Conservation (phyloP, 345 rosid species). For the Gossypium sturtianum region DNA sequence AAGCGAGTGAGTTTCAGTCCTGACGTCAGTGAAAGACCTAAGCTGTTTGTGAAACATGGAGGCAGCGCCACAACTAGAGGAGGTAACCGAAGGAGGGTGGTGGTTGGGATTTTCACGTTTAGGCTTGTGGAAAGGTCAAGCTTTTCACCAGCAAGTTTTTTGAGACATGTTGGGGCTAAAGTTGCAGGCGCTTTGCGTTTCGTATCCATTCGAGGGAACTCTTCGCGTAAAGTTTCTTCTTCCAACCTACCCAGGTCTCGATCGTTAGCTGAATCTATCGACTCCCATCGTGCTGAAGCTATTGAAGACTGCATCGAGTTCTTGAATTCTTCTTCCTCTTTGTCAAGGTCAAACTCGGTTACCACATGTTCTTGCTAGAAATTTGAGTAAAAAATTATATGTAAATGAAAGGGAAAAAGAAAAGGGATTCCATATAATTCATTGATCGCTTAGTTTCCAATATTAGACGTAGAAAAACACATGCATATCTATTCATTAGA, state of each 20-base stretch:
- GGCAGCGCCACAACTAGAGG: conserved; percentile 17
- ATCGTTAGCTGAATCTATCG: conserved; percentile 56
- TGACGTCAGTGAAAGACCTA: conserved; percentile 35
- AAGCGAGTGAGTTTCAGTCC: conserved; percentile 75
- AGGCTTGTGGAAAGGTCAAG: conserved; percentile 33
- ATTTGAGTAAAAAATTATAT: neutral
- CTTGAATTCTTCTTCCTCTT: conserved; percentile 70
- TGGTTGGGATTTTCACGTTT: conserved; percentile 42
- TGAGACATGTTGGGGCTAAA: conserved; percentile 54
- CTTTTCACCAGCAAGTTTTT: conserved; percentile 38
- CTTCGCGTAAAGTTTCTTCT: conserved; percentile 43
- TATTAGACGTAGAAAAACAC: neutral
- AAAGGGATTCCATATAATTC: conserved; percentile 5
- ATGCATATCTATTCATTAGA: neutral
- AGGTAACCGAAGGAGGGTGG: conserved; percentile 31
- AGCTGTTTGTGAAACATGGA: conserved; percentile 37
- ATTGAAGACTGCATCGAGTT: conserved; percentile 89
- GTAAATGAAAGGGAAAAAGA: neutral
- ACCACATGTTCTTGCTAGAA: conserved; percentile 42
- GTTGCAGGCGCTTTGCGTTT: conserved; percentile 46
- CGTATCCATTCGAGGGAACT: conserved; percentile 39
- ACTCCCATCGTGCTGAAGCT: conserved; percentile 83
- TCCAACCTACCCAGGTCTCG: conserved; percentile 56
- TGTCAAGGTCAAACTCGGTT: conserved; percentile 67
- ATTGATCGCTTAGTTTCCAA: neutral